These are phyloP conservation scores for Chlamydomonas sp. DNA, from an alignment of 139 green algal genomes.

Conservation along the genomic window DNA sequence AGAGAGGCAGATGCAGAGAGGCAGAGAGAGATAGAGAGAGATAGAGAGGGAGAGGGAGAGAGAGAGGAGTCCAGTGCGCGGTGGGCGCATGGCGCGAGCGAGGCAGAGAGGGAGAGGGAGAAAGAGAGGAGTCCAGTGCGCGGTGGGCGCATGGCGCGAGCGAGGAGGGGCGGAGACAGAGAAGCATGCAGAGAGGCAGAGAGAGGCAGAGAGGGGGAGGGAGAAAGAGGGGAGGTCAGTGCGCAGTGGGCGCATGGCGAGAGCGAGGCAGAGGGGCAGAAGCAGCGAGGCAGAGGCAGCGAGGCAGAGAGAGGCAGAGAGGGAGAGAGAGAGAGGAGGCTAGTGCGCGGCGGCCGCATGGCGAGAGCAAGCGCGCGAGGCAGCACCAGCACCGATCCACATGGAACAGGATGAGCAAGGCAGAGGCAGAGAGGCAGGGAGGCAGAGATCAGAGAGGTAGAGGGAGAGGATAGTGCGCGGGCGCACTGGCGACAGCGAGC, in stretches of 20 bases:
- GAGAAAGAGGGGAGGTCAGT: background rate
- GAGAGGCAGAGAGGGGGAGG: background rate
- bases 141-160: background rate
- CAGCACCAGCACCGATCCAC: constrained; percentile 9
- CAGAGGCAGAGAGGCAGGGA: no score
- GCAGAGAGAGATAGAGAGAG: background rate
- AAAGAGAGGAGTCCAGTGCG: background rate
- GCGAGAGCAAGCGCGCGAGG: background rate
- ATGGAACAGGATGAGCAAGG: constrained; percentile 25
- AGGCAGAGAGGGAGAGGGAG: background rate
- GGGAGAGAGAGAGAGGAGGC: background rate
- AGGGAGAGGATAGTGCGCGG: background rate
- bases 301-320: background rate
- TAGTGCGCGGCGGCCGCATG: background rate
- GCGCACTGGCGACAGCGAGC: background rate
- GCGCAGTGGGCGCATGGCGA: background rate
- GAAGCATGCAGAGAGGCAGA: background rate
- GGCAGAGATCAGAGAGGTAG: no score
- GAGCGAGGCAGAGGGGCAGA: background rate
- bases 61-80: background rate
- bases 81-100: background rate
- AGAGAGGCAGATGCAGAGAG: background rate
- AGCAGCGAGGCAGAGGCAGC: no score
- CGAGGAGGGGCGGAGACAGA: background rate
- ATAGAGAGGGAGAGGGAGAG: background rate